Base-by-base conservation (phyloP, 2,329 filamentous ascomycete species). In the Fusarium acutatum region DNA sequence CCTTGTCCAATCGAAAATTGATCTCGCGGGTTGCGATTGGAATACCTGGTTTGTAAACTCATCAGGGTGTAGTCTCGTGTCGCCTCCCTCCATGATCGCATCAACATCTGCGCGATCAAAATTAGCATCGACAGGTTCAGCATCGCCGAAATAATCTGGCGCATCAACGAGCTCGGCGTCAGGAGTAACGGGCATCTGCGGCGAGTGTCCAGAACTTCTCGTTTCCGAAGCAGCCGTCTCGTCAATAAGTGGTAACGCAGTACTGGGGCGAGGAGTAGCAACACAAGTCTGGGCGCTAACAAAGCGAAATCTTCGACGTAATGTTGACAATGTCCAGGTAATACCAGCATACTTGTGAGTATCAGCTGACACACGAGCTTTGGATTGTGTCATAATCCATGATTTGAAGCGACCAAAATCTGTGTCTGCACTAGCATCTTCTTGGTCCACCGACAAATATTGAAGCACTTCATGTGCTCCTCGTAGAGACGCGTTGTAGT, bases 1-100 rank as follows among this genome's bases (percentile, higher is more conserved):
- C 60, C 90, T 88, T 8, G 94, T 96, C 94, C 94, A 96, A 81
- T 97, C 94, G 78, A 95, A 96, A 37, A 90, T 92, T 18, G 88
- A 84, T 74, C 77, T 80, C 30, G 79, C 67, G 22, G 81, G 78
- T 26, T 81, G 79, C 8, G 80, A 79, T 65, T 80, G 79, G n/a
- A 84, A 78, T 6, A 84, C 82, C 50, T 83, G 77, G 43, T 84
- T 83, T 20, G 83, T 84, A 38, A 85, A 85, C 28, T 83, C 83
- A 49, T 85, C 83, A 9, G 83, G 82, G 58, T 84, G 83, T 34
- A 79, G 69, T 54, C 80, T 76, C 56, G 70, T 66, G 22, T 71
- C 69, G 32, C 78, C 68, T 17, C 71, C 73, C 24, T 79, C 78
- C 69, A 78, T 79, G n/a, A 80, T 54, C 38, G 80, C 76, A 24